Base-by-base conservation (phyloP, 1,284 basidiomycete species). In the Inonotus hispidus region DNA sequence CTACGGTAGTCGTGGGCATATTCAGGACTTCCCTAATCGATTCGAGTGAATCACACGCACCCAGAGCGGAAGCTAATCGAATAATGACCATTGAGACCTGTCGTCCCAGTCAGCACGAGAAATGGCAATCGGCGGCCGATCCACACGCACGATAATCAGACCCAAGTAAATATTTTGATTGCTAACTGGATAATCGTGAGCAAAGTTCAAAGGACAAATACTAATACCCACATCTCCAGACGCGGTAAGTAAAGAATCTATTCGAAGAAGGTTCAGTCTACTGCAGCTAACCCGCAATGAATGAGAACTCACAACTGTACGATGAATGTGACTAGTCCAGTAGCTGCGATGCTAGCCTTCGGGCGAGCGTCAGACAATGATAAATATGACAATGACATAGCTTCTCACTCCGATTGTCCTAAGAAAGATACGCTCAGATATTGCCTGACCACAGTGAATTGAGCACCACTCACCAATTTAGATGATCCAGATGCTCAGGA, bases 191-290 rank as follows among this genome's bases (percentile, higher is more conserved):
- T 47, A 50, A 19, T 6, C 16, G 21, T 56, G 19, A 45, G 41
- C 8, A 16, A 32, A 16, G 37, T 32, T 19, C 19, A 25, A 49
- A 23, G 7, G 14, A 39, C 2, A 21, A 35, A 13, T n/a, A 14
- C n/a, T 7, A 52, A 32, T 3, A 29, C 62, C 50, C n/a, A 63
- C 62, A 56, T 53, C 53, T n/a, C 62, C 62, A 63, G 6, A 63
- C 62, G 19, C 62, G 58, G 25, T 60, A 29, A 21, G 58, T 57
- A 53, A 56, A 63, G 54, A 63, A 63, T 39, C 58, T 62, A 25
- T 32, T n/a, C n/a, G 2, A 8, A 52, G 11, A 14, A 13, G 29
- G 14, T 13, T 46, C 11, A 25, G 25, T 47, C 10, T 19, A 54
- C 21, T 43, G 16, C 11, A 3, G 13, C 10, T 10, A 52, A 19